Evolutionary conservation across 192 early-diverging fungal genomes (phyloP), one percentile per base, ranked within the genome.

Genomic region (Chytriomyces confervae): DNA sequence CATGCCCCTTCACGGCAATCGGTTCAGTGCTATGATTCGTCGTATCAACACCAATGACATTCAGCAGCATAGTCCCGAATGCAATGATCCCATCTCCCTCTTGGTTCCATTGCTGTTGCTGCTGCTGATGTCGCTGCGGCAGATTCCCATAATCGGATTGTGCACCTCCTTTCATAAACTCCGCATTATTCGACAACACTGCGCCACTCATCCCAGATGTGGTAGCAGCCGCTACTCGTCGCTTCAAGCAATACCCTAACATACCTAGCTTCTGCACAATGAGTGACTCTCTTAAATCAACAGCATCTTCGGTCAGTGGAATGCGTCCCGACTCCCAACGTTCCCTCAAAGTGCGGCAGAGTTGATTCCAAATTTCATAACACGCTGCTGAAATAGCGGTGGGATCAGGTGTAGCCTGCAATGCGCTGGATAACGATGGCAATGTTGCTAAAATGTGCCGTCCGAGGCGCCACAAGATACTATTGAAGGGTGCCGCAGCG

Each of bases 241-340:
- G 68, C 20, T 64, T 10, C 20, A 81, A 69, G 72, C 84, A 85
- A 69, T 74, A 83, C 43, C 80, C 80, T 9, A 85, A 61, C 84
- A 85, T 83, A 53, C 72, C 66, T 23, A 85, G 27, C 50, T 85
- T 85, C 65, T 85, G 84, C 53, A 78, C 61, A 16, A 83, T 50
- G 13, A 85, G n/a, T 13, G 24, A 72, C 50, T 78, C 77, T 10
- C 79, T 44, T 63, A 85, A 66, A 13, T 83, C 84, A 29, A 84
- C 60, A 20, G 57, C 77, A 36, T 65, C 68, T 16, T 72, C 70
- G 48, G 13, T 36, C 47, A 9, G 9, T 9, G 20, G 11, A 27
- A 29, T 50, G 3, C 36, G 36, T 7, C 47, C 29, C 45, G 23
- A 5, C 7, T 76, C 74, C 74, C 74, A 76, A 18, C 45, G 9